Percentiles rank a stretch among this genome's conserved stretches.
Evolutionary conservation across 1,284 basidiomycete genomes (phyloP).

Genomic region (Ganoderma meredithae): DNA sequence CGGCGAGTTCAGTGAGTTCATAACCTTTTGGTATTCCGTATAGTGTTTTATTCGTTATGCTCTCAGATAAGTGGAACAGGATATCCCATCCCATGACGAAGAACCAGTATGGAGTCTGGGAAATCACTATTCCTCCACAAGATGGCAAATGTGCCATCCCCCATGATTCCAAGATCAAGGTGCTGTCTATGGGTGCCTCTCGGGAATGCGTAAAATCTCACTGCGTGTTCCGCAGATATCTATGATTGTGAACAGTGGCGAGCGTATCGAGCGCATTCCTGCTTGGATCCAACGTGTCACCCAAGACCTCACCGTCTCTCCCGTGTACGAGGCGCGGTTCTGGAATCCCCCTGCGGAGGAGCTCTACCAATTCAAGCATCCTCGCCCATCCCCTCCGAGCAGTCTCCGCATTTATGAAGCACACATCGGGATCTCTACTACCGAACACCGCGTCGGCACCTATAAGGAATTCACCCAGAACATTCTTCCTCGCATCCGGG

Average conservation of each 20-base stretch:
- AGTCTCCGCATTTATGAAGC: slow-evolving; percentile 94
- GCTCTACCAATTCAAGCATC: slow-evolving; percentile 85
- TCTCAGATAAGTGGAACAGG: slow-evolving; percentile 87
- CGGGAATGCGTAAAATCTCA: neutral
- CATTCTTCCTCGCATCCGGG: slow-evolving; percentile 87
- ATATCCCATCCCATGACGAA: slow-evolving; percentile 86
- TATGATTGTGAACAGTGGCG: slow-evolving; percentile 79
- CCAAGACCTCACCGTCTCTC: slow-evolving; percentile 90
- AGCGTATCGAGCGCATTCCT: slow-evolving; percentile 90
- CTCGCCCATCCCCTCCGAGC: slow-evolving; percentile 71
- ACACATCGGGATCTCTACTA: slow-evolving; percentile 95
- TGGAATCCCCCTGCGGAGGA: slow-evolving; percentile 90
- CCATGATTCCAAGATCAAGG: slow-evolving; percentile 95
- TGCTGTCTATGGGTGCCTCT: slow-evolving; percentile 36
- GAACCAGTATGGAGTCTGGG: slow-evolving; percentile 93
- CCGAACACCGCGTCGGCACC: slow-evolving; percentile 88
- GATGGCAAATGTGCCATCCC: slow-evolving; percentile 85
- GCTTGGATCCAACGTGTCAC: slow-evolving; percentile 96
- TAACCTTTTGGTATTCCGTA: slow-evolving; percentile 19
- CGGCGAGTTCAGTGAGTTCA: slow-evolving; percentile 92
- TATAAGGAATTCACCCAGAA: slow-evolving; percentile 95
- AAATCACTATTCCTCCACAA: slow-evolving; percentile 80
- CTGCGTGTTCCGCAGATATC: slow-evolving; percentile 67
- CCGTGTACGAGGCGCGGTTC: slow-evolving; percentile 96
- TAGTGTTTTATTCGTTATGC: slow-evolving; percentile 3